Evolutionary conservation across 2,329 filamentous ascomycete genomes (phyloP).

Genomic region (Sporothrix protearum): DNA sequence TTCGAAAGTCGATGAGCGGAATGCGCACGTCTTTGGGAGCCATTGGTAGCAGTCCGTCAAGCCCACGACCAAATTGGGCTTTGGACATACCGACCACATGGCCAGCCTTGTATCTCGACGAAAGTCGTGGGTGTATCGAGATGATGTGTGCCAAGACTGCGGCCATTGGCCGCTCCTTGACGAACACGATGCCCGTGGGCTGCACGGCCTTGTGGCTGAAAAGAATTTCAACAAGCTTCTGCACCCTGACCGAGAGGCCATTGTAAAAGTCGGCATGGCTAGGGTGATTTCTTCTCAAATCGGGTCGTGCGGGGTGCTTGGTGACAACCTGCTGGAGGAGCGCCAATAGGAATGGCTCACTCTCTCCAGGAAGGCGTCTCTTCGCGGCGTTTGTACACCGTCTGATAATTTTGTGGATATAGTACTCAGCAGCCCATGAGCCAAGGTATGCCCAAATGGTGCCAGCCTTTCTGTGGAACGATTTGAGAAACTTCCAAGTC

Average conservation of each 20-base stretch:
- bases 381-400: conserved; percentile 22
- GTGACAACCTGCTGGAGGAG: conserved; percentile 37
- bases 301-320: background rate
- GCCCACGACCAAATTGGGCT: background rate
- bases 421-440: conserved; percentile 65
- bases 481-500: conserved; percentile 47
- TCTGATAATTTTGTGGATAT: conserved; percentile 51
- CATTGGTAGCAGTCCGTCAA: conserved; percentile 33
- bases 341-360: conserved; percentile 54
- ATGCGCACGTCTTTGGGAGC: conserved; percentile 36
- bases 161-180: conserved; percentile 58
- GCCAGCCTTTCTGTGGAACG: conserved; percentile 48
- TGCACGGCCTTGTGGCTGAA: conserved; percentile 39
- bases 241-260: conserved; percentile 53
- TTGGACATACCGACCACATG: conserved; percentile 49
- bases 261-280: background rate
- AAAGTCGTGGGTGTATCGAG: conserved; percentile 47
- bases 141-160: conserved; percentile 58
- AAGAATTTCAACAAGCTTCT: conserved; percentile 51
- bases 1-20: conserved; percentile 50
- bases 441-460: conserved; percentile 59
- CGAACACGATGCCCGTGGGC: conserved; percentile 64
- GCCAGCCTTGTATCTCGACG: conserved; percentile 48
- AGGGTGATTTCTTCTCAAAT: background rate
- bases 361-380: conserved; percentile 33